Conservation (phyloP, 1,139 yeast genomes). For the Protomyces arabidopsidicola region DNA sequence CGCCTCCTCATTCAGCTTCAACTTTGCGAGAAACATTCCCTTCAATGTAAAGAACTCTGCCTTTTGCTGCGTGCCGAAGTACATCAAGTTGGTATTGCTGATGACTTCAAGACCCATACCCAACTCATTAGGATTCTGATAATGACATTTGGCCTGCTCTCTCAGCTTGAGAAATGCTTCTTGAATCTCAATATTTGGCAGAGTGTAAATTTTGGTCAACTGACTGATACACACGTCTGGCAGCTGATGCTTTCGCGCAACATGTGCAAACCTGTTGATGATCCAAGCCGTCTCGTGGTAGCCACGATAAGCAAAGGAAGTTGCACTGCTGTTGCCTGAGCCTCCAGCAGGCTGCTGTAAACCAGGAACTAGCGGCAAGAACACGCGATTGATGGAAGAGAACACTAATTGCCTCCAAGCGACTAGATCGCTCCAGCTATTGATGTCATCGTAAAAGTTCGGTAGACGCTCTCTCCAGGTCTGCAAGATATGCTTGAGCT, state of each 20-base stretch:
- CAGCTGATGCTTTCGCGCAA: constrained; percentile 93
- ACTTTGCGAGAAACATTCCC: constrained; percentile 93
- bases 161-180: constrained; percentile 93
- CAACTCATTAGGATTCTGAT: constrained; percentile 79
- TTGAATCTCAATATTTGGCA: constrained; percentile 96
- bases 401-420: constrained; percentile 99
- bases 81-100: constrained; percentile 89
- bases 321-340: constrained; percentile 37
- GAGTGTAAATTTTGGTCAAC: constrained; percentile 83
- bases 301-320: constrained; percentile 92
- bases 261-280: constrained; percentile 95
- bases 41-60: constrained; percentile 95
- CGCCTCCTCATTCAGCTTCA: constrained; percentile 88
- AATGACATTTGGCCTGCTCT: constrained; percentile 97
- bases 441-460: constrained; percentile 94
- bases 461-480: constrained; percentile 98
- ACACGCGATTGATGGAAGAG: constrained; percentile 91
- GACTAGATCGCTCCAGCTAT: constrained; percentile 93
- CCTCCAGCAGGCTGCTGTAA: constrained; percentile 61
- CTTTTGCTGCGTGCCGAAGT: constrained; percentile 94
- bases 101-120: constrained; percentile 95
- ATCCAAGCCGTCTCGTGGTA: constrained; percentile 99
- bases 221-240: constrained; percentile 94
- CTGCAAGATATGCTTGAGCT: constrained; percentile 84
- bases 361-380: constrained; percentile 86